Evolutionary conservation across 2,329 filamentous ascomycete genomes (phyloP), one percentile per base, ranked within the genome.

Genomic region (Sodiomyces alkalinus): DNA sequence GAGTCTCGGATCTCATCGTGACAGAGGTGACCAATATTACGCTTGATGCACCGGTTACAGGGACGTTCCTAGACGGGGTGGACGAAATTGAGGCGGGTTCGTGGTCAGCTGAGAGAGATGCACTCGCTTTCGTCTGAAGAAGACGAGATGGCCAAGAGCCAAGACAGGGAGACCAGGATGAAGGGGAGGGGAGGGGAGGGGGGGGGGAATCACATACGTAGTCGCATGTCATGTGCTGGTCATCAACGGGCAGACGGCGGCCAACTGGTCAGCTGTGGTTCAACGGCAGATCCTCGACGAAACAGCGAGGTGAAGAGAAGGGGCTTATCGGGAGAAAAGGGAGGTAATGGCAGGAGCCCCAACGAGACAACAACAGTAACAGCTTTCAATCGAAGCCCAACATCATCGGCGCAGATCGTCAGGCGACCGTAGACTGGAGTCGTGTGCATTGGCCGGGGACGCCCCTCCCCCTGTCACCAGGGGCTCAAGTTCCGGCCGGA

Each of bases 31-130:
- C 87, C 90, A 53, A 98, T 98, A 59, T 93, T 93, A 48, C 90
- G 78, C 61, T 96, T 98, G 58, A 96, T 82, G 64, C 90, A 98
- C 58, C 90, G 74, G 46, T 83, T 87, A 68, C 90, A 98, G 47
- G 90, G 90, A 51, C 90, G 78, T 62, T 92, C 83, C 83, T 92
- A 54, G 30, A 39, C 35, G 40, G 40, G 44, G 46, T 49, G 39
- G 42, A 41, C 39, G 41, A 22, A 23, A 28, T n/a, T 22, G n/a
- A n/a, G n/a, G n/a, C n/a, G n/a, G n/a, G n/a, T n/a, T n/a, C n/a
- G n/a, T n/a, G n/a, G n/a, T n/a, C n/a, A n/a, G n/a, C n/a, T 94
- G 90, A 56, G 90, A 98, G 41, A 98, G 68, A 56, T 98, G 90
- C 45, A 87, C 90, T 53, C 98, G 98, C 59, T 93, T 93, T 48